These are phyloP conservation scores for Vitis cinerea DNA, from an alignment of 164 flowering plant species.

Conservation along the genomic window DNA sequence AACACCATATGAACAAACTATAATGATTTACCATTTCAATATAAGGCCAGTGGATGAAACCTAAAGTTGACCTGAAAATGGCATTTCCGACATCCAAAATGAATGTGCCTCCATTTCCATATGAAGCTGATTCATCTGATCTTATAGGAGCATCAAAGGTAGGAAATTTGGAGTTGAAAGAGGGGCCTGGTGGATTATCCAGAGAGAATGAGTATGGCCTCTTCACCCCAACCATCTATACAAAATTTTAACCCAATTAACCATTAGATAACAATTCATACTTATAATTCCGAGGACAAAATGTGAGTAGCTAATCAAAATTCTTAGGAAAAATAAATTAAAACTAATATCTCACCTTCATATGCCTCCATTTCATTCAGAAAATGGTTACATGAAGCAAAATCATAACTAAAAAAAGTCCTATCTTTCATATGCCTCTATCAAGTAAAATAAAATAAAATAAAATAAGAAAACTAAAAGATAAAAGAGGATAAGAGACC, in stretches of 20 bases:
- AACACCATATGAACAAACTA: constrained; percentile 6
- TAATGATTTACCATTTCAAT: background rate
- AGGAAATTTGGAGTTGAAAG: constrained; percentile 32
- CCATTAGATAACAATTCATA: background rate
- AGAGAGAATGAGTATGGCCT: constrained; percentile 62
- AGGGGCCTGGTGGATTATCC: constrained; percentile 33
- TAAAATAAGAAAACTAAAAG: no score
- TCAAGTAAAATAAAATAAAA: no score
- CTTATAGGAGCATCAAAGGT: constrained; percentile 22
- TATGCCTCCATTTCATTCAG: no score
- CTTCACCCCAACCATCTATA: constrained; percentile 64
- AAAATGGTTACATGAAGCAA: no score
- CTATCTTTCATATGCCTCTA: no score
- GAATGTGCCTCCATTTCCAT: constrained; percentile 23
- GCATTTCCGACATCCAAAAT: constrained; percentile 20
- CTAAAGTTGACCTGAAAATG: constrained; percentile 29
- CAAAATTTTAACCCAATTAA: constrained; percentile 34
- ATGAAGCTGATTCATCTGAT: constrained; percentile 36
- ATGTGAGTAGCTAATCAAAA: no score
- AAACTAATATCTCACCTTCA: no score
- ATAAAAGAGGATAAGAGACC: background rate
- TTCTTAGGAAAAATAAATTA: no score
- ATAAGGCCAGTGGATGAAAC: background rate
- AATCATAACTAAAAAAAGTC: no score
- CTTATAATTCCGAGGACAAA: no score